Evolutionary conservation across 306 rosid species (phyloP).

Genomic region (Acacia melanoxylon): DNA sequence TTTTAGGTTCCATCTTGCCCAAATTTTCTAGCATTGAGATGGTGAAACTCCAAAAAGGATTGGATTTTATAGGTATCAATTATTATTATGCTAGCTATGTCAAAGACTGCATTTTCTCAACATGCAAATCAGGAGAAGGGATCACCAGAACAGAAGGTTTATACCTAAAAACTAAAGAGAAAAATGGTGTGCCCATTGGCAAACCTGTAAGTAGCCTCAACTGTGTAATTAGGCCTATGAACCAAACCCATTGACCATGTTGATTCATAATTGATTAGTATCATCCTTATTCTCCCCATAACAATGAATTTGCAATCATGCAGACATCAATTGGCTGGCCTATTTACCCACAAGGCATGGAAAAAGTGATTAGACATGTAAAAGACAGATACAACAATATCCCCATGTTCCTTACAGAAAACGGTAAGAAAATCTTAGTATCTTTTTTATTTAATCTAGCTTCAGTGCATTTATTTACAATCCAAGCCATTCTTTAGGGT

Average conservation of each 20-base stretch:
- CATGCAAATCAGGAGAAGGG: constrained; percentile 57
- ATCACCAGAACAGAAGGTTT: constrained; percentile 61
- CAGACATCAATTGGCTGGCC: constrained; percentile 55
- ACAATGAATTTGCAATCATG: constrained; percentile 19
- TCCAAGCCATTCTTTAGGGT: background rate
- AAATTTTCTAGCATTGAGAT: constrained; percentile 38
- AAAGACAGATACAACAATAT: constrained; percentile 65
- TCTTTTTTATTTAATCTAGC: background rate
- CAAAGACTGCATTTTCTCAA: constrained; percentile 65
- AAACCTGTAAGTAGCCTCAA: constrained; percentile 37
- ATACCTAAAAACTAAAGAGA: constrained; percentile 26
- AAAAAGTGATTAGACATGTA: constrained; percentile 52
- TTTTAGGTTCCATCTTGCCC: constrained; percentile 50
- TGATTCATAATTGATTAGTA: background rate
- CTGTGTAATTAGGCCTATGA: background rate
- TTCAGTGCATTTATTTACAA: background rate
- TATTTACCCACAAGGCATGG: constrained; percentile 73
- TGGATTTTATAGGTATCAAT: constrained; percentile 77
- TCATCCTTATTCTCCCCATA: background rate
- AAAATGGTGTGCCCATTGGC: constrained; percentile 51
- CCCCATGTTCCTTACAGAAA: constrained; percentile 73
- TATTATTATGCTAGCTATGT: constrained; percentile 56
- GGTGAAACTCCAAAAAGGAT: constrained; percentile 41
- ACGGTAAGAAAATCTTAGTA: constrained; percentile 47
- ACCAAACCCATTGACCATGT: background rate